Conservation (phyloP, 768 basidiomycete species). For the Chalciporus piperatus region DNA sequence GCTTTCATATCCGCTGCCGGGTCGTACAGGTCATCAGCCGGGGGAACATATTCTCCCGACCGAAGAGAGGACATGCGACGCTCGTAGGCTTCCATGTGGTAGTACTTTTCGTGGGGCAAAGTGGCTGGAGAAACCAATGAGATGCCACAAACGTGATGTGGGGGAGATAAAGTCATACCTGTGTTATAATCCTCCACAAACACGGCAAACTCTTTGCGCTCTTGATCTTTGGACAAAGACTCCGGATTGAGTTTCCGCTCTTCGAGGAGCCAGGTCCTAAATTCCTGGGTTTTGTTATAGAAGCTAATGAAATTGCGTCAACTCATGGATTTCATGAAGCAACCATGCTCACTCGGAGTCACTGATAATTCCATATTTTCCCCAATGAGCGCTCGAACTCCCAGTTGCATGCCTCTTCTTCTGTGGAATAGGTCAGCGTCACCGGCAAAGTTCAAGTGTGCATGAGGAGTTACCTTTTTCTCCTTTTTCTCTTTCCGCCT, state of each 20-base stretch:
- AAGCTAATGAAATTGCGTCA: conserved; percentile 48
- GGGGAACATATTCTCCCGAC: conserved; percentile 78
- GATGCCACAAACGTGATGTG: neutral
- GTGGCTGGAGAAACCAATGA: conserved; percentile 54
- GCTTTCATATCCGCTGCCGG: conserved; percentile 82
- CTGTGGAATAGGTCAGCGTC: conserved; percentile 35
- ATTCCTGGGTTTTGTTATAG: conserved; percentile 81
- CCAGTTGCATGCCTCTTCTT: conserved; percentile 52
- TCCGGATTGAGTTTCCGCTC: conserved; percentile 91
- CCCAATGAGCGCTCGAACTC: conserved; percentile 66
- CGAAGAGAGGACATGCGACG: conserved; percentile 80
- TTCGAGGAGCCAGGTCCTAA: conserved; percentile 90
- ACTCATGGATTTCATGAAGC: neutral
- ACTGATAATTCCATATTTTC: conserved; percentile 83
- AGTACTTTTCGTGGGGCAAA: conserved; percentile 92
- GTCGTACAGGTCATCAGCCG: conserved; percentile 72
- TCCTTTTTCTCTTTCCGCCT: conserved; percentile 68
- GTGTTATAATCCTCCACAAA: conserved; percentile 87
- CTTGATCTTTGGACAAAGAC: conserved; percentile 79
- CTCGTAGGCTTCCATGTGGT: conserved; percentile 85
- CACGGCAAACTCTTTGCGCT: conserved; percentile 77
- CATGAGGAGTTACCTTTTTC: conserved; percentile 43
- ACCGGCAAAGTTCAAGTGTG: neutral
- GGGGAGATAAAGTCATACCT: conserved; percentile 38
- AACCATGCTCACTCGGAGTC: conserved; percentile 69